Evolutionary conservation across 2,329 filamentous ascomycete genomes (phyloP), one percentile per base, ranked within the genome.

Genomic region (Plectosphaerella sp.): DNA sequence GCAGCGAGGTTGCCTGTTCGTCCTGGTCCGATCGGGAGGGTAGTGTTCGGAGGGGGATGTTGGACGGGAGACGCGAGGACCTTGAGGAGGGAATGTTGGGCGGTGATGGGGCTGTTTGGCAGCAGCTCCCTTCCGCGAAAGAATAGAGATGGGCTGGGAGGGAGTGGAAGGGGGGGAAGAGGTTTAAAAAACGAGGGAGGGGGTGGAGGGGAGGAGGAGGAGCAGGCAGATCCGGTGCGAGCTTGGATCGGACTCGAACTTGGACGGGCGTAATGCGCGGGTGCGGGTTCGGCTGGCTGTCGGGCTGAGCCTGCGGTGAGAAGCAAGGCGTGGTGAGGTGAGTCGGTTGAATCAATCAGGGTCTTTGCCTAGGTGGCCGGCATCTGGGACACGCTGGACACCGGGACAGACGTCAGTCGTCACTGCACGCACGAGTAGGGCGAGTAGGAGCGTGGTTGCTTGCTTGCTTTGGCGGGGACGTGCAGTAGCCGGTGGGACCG

Each of bases 1-100:
- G 69, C 63, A 79, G 69, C 64, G 74, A 72, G 60, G 75, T 72
- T 58, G 75, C 68, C 55, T 70, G 64, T 49, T 67, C 67, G 60
- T 69, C 63, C 54, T 71, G 66, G 57, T 62, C 64, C 50, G 64
- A 54, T 53, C 64, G 64, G 55, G 70, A 68, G 58, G 77, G 68
- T 63, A 97, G 78, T 64, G 86, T 87, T 71, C 89, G 88, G 65
- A 97, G 82, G 64, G 92, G 92, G 70, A 97, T 96, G 74, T 89
- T 90, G 73, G 89, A 89, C 69, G 82, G 81, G 60, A 89, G 84
- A 75, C 86, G 85, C 72, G 79, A 80, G 63, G 77, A 78, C 61
- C 73, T 79, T 80, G 80, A 75, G 67, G 84, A 79, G 84, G 89
- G 82, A 96, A 97, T 97, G 74, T 84, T 97, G 91, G 79, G 81